Evolutionary conservation across 2,329 filamentous ascomycete species (phyloP).

Genomic region (Herpotrichia juniperi): DNA sequence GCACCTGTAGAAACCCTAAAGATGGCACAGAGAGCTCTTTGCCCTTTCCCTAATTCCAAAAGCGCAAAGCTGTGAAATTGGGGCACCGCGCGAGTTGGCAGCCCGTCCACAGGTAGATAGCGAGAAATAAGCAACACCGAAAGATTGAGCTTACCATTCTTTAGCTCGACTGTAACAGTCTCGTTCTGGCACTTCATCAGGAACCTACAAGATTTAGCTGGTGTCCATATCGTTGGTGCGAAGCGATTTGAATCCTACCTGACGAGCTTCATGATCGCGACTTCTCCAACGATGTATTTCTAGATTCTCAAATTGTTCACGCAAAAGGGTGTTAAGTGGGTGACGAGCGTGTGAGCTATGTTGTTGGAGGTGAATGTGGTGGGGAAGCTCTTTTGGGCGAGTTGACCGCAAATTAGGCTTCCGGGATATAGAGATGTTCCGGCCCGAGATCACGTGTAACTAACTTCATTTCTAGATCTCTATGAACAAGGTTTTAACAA

Average conservation of each 20-base stretch:
- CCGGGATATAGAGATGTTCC: neutral
- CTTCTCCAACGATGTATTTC: neutral
- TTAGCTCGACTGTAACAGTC: slow-evolving; percentile 97
- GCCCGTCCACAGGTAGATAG: neutral
- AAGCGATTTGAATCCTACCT: slow-evolving; percentile 24
- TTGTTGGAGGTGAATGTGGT: slow-evolving; percentile 12
- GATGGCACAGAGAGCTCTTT: neutral
- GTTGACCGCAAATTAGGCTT: neutral
- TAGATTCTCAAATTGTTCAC: slow-evolving; percentile 3
- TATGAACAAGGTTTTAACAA: no score
- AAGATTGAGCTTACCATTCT: slow-evolving; percentile 74
- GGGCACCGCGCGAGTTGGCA: slow-evolving; percentile 4
- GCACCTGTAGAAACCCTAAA: neutral
- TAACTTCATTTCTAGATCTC: neutral
- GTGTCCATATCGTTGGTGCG: neutral
- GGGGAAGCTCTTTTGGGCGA: slow-evolving; percentile 8
- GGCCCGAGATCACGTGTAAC: neutral
- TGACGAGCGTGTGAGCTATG: neutral
- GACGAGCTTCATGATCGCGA: slow-evolving; percentile 43
- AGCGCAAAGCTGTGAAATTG: neutral
- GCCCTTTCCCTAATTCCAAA: neutral
- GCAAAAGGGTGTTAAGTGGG: slow-evolving; percentile 15
- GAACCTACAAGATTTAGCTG: slow-evolving; percentile 67
- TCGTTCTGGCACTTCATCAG: slow-evolving; percentile 99
- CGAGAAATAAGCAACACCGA: neutral